phyloP scores from a whole-genome alignment of 495 filamentous ascomycete genomes.

The Xylaria nigripes region DNA sequence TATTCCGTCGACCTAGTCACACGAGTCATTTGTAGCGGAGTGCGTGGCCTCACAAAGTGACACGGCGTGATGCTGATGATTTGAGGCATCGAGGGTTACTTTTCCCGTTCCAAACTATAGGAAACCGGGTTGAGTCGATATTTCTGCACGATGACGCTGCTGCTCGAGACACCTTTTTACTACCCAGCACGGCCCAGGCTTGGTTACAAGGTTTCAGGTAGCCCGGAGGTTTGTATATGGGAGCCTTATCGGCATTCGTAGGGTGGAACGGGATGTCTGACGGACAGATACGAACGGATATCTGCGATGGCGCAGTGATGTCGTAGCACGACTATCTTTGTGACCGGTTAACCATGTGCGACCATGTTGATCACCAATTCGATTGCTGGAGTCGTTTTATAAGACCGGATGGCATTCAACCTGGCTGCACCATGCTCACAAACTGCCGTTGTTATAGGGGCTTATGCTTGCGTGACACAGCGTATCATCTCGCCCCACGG shows the following conservation, averaged over 20 bases:
- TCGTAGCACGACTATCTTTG: conserved; percentile 4
- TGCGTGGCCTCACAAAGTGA: not conserved
- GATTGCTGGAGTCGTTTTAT: not conserved
- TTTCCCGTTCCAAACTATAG: not conserved
- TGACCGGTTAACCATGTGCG: conserved; percentile 9
- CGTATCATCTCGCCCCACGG: not conserved
- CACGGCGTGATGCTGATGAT: not conserved
- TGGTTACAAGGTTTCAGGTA: not conserved
- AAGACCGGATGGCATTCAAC: conserved; percentile 1
- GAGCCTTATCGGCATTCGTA: conserved; percentile 2
- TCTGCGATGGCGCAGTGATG: not conserved
- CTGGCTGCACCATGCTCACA: conserved; percentile 8
- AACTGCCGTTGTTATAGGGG: conserved; percentile 10
- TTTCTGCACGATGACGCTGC: conserved; percentile 2
- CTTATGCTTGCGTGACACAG: conserved; percentile 8
- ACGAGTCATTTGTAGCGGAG: not conserved
- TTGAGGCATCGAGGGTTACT: not conserved
- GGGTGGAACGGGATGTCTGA: not conserved
- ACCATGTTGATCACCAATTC: not conserved
- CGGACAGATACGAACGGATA: not conserved
- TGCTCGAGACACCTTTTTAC: conserved; percentile 1
- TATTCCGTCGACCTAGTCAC: no score
- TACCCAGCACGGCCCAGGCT: not conserved
- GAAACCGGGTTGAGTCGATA: conserved; percentile 5
- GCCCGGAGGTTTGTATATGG: not conserved